Conservation (phyloP, 2,329 filamentous ascomycete genomes). For the Fusarium temperatum region DNA sequence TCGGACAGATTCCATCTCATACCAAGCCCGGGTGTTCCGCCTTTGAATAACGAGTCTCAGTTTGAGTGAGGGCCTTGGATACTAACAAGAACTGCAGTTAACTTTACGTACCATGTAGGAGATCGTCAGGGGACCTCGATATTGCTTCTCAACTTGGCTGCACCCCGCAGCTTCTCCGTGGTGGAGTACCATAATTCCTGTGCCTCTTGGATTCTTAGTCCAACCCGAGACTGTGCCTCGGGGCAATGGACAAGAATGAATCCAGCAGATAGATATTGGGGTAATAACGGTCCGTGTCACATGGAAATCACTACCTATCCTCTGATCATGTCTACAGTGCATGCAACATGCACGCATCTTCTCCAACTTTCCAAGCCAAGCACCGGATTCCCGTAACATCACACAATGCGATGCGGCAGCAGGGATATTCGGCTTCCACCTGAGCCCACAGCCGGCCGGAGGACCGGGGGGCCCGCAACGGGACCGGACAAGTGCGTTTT, state of each 20-base stretch:
- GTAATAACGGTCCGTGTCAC: constrained; percentile 18
- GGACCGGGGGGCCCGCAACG: constrained; percentile 21
- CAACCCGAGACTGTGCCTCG: constrained; percentile 7
- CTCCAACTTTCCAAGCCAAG: constrained; percentile 29
- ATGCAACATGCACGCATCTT: constrained; percentile 29
- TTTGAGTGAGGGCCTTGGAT: background rate
- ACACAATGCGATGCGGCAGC: constrained; percentile 18
- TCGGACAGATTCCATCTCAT: background rate
- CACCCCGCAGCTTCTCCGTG: constrained; percentile 37
- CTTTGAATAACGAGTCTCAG: background rate
- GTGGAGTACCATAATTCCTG: constrained; percentile 25
- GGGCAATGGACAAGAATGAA: constrained; percentile 5
- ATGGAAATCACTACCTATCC: background rate
- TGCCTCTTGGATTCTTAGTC: constrained; percentile 4
- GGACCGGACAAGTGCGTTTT: constrained; percentile 21
- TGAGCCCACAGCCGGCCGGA: constrained; percentile 34
- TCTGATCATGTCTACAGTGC: background rate
- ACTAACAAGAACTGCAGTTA: background rate
- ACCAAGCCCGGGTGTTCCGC: background rate
- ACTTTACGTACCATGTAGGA: too few species aligned
- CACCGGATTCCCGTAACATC: background rate
- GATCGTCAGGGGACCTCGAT: constrained; percentile 28
- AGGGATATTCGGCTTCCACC: constrained; percentile 32
- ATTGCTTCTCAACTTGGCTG: constrained; percentile 17
- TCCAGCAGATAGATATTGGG: background rate